phyloP scores from a whole-genome alignment of 139 green algal species.

The Astrephomene gubernaculifera region DNA sequence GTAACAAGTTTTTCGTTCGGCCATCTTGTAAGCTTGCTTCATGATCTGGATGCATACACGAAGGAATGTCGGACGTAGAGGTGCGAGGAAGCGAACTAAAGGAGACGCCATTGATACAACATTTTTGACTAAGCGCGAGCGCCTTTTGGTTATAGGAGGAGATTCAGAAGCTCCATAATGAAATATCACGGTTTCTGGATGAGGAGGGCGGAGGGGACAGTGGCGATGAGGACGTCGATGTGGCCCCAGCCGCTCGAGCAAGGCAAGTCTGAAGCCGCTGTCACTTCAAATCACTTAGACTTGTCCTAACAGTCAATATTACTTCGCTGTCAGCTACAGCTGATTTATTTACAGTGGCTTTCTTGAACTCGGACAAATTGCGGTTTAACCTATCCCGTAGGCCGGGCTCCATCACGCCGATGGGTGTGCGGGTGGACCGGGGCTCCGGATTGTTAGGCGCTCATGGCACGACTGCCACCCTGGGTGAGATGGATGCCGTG shows the following conservation, averaged over 20 bases:
- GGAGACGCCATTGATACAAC: background rate
- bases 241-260: background rate
- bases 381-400: background rate
- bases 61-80: constrained; percentile 15
- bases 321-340: too few species aligned
- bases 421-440: constrained; percentile 35
- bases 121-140: background rate
- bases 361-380: too few species aligned
- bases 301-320: too few species aligned
- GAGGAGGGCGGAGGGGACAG: constrained; percentile 20
- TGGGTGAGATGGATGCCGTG: constrained; percentile 24
- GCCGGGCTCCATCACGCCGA: constrained; percentile 33
- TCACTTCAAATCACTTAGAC: too few species aligned
- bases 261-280: background rate
- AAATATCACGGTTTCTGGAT: background rate
- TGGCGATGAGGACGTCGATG: constrained; percentile 7
- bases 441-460: background rate
- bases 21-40: too few species aligned
- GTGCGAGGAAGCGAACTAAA: background rate
- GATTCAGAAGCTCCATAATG: background rate
- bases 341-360: too few species aligned
- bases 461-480: background rate
- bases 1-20: too few species aligned
- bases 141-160: constrained; percentile 22
- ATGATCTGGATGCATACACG: too few species aligned